A percentile compares a stretch with the other conserved stretches of the same genome.
These are phyloP conservation scores for Flaveria sonorensis DNA, from an alignment of 129 eudicot species.

Conservation along the genomic window DNA sequence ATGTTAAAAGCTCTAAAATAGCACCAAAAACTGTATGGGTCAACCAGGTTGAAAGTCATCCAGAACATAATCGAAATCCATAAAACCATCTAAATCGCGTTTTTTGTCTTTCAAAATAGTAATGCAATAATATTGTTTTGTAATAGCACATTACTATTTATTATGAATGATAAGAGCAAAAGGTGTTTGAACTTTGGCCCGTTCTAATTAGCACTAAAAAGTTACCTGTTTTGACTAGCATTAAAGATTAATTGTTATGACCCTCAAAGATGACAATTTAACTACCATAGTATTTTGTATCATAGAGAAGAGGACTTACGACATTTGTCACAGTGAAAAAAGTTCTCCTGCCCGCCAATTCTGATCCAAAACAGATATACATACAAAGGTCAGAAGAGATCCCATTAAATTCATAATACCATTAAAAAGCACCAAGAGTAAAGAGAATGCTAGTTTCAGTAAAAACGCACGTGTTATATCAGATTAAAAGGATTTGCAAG, in stretches of 20 bases:
- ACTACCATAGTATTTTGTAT: not conserved
- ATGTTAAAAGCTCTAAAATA: not conserved
- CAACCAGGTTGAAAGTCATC: not conserved
- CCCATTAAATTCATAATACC: slow-evolving; percentile 6
- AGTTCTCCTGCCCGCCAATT: slow-evolving; percentile 61
- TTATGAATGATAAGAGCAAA: not conserved
- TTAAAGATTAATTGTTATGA: not conserved
- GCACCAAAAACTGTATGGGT: not conserved
- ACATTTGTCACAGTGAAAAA: slow-evolving; percentile 81
- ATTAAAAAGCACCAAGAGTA: not conserved
- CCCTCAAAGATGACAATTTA: not conserved
- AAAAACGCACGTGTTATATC: too few species aligned
- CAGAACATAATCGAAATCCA: not conserved
- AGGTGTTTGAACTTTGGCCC: slow-evolving; percentile 1
- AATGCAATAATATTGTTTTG: not conserved
- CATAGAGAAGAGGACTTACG: slow-evolving; percentile 46
- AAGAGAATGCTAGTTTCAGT: too few species aligned
- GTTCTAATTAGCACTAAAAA: too few species aligned
- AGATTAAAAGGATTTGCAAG: too few species aligned
- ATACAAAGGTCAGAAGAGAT: slow-evolving; percentile 21
- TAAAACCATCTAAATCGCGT: not conserved
- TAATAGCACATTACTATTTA: not conserved
- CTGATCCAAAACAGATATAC: slow-evolving; percentile 39
- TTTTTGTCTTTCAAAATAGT: too few species aligned
- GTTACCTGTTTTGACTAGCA: not conserved